Percentiles rank a stretch among this genome's conserved stretches.
Evolutionary conservation across 148 eudicot genomes (phyloP).

Genomic region (Nepenthes gracilis): DNA sequence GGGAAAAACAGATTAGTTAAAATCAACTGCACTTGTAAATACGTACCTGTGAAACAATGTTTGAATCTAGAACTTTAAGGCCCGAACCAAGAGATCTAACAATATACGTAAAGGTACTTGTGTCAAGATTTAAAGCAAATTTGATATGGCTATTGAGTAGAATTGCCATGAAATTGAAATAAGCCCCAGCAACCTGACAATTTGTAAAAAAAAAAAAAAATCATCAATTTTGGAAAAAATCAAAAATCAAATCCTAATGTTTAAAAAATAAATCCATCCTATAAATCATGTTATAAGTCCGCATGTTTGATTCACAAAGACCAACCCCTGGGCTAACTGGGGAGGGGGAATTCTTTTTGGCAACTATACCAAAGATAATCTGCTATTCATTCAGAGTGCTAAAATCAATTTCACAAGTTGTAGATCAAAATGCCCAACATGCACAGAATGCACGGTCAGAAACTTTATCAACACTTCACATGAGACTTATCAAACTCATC

Average conservation of each 20-base stretch:
- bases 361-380: too few relatives aligned
- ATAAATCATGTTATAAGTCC: too few relatives aligned
- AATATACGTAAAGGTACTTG: slow-evolving; percentile 54
- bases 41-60: slow-evolving; percentile 60
- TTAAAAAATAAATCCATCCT: too few relatives aligned
- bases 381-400: too few relatives aligned
- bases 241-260: not conserved
- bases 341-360: too few relatives aligned
- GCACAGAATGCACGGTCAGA: too few relatives aligned
- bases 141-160: slow-evolving; percentile 52
- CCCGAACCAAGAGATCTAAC: slow-evolving; percentile 77
- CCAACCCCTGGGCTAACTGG: too few relatives aligned
- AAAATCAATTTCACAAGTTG: too few relatives aligned
- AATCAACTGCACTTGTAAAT: not conserved
- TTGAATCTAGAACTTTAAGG: slow-evolving; percentile 53
- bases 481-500: too few relatives aligned
- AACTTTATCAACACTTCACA: too few relatives aligned
- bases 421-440: too few relatives aligned
- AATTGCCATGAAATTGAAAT: slow-evolving; percentile 68
- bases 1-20: not conserved
- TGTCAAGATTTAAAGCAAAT: slow-evolving; percentile 57
- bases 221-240: not conserved
- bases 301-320: too few relatives aligned
- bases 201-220: not conserved
- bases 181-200: slow-evolving; percentile 69